Percentiles rank a stretch among this genome's conserved stretches.
Conservation (phyloP, 139 green algal species). For the Volvox reticuliferus region DNA sequence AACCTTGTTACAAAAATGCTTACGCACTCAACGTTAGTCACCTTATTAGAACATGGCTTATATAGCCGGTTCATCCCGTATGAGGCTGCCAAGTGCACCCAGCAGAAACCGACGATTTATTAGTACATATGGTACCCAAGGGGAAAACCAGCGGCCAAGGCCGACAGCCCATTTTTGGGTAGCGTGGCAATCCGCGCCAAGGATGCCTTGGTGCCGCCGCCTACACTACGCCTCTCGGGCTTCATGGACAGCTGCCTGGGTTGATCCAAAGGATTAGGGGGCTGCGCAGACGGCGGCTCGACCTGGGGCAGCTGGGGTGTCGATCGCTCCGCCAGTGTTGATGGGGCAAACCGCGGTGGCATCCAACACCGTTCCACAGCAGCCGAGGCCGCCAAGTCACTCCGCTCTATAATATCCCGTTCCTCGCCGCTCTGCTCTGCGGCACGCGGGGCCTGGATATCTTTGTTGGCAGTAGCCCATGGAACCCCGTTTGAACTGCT, state of each 20-base stretch:
- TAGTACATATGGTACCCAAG: neutral
- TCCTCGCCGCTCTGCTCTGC: neutral
- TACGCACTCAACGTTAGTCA: neutral
- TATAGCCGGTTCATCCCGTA: neutral
- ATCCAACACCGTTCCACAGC: neutral
- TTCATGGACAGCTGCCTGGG: neutral
- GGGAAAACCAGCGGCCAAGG: neutral
- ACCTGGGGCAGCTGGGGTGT: neutral
- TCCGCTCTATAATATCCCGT: neutral
- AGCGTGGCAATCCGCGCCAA: neutral
- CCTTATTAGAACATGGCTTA: neutral
- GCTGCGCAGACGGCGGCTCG: neutral
- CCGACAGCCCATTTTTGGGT: neutral
- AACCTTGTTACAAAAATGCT: neutral
- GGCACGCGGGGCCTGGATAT: too few relatives aligned
- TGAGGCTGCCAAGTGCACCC: neutral
- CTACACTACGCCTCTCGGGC: neutral
- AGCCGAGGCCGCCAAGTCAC: neutral
- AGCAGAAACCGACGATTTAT: neutral
- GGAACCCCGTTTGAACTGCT: too few relatives aligned
- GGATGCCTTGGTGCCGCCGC: neutral
- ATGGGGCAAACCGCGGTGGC: neutral
- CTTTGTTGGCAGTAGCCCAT: too few relatives aligned
- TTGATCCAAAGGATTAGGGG: neutral
- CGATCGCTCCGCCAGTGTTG: neutral